phyloP scores from a whole-genome alignment of 352 stramenopile genomes.

The Salisapilia sapeloensis region DNA sequence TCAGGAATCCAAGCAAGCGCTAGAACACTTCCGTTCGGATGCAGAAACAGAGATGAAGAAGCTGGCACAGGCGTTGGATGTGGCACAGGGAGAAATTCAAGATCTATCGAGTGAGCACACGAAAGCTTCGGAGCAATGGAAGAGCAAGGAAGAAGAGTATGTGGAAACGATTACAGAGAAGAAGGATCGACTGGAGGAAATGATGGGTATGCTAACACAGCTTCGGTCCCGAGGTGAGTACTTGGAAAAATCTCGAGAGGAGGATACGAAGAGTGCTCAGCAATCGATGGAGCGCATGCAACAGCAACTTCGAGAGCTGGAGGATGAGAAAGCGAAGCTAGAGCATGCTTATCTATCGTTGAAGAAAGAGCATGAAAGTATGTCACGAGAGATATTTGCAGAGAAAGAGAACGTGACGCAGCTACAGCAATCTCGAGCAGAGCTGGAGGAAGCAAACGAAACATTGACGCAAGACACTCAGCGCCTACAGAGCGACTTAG shows the following conservation, averaged over 20 bases:
- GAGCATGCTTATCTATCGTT: conserved; percentile 8
- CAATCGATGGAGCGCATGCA: conserved; percentile 21
- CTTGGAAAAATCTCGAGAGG: conserved; percentile 21
- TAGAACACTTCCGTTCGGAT: not conserved
- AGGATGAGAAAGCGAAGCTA: conserved; percentile 18
- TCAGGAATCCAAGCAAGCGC: conserved; percentile 4
- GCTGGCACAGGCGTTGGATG: too few relatives aligned
- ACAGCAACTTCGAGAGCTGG: conserved; percentile 11
- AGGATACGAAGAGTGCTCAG: conserved; percentile 15
- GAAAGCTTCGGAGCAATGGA: conserved; percentile 13
- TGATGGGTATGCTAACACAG: conserved; percentile 48
- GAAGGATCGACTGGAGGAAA: conserved; percentile 26
- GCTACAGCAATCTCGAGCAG: conserved; percentile 7
- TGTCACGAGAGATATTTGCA: conserved; percentile 9
- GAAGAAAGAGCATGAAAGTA: conserved; percentile 13
- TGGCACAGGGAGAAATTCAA: not conserved
- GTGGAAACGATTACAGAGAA: conserved; percentile 28
- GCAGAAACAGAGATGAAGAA: conserved; percentile 1
- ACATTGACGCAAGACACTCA: conserved; percentile 6
- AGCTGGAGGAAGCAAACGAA: conserved; percentile 14
- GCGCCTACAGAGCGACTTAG: conserved; percentile 19
- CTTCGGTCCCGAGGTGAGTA: conserved; percentile 24
- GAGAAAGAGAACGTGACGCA: conserved; percentile 16
- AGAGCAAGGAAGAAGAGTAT: conserved; percentile 11
- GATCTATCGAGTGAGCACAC: too few relatives aligned